Evolutionary conservation across 2,329 filamentous ascomycete genomes (phyloP), one percentile per base, ranked within the genome.

Genomic region (Esteya vermicola): DNA sequence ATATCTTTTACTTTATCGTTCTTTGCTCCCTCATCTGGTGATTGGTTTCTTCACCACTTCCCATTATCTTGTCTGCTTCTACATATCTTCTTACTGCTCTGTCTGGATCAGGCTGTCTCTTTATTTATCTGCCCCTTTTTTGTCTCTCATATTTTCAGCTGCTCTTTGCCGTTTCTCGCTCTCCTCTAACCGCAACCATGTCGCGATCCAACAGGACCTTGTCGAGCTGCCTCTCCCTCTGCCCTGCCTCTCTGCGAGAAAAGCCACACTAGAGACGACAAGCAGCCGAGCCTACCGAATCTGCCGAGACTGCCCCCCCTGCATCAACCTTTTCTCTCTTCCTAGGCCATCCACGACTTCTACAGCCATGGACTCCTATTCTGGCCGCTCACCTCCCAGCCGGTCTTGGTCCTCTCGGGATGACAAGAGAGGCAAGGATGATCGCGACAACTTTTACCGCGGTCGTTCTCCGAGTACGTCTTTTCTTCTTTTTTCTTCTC

Each of bases 401-500:
- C 67, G 72, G 42, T 60, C 56, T 32, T 74, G 70, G 68, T 59
- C 52, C 44, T 48, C 54, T 32, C 68, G 70, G 37, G 71, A 75
- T 39, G 72, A 75, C 18, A 57, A 57, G 20, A 61, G 70, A 47
- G 52, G 48, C 26, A 68, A 70, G 50, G 66, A 72, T 7, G 69
- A 74, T 44, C 62, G 64, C 36, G 75, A 81, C 51, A 67, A 62
- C 32, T 78, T 77, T 47, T 78, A 80, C 50, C 70, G 78, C 43
- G 72, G 70, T 45, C 71, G 80, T 55, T 84, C 80, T 50, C 79
- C 80, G 57, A 78, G 80, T 84, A 68, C 55, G 77, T 28, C n/a
- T 36, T 18, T n/a, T 19, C 16, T 33, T 33, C 28, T 21, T 23
- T 38, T 22, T 19, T 35, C 43, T 36, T 42, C 25, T 8, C 28